Conservation (phyloP, 169 alveolate species). For the Plasmodium gaboni region DNA sequence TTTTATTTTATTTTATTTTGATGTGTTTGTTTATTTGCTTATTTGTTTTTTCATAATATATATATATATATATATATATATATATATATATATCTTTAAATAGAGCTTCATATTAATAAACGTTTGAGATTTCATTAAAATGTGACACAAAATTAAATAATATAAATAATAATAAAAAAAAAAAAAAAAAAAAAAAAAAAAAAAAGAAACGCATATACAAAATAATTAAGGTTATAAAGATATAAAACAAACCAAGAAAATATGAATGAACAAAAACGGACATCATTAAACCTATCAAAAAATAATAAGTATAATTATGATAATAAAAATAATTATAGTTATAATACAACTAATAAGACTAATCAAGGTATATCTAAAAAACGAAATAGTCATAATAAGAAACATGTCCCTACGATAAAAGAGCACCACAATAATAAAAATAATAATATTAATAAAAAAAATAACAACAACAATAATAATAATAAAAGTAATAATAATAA, state of each 20-base stretch:
- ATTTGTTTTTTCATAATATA: no score
- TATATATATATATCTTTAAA: no score
- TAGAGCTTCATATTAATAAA: no score
- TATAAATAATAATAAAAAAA: background rate
- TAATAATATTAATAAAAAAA: background rate
- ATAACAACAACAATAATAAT: background rate
- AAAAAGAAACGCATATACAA: background rate
- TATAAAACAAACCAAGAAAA: constrained; percentile 9
- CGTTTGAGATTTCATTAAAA: background rate
- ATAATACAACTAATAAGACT: no score
- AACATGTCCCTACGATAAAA: no score
- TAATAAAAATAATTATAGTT: no score
- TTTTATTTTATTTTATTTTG: no score
- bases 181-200: constrained; percentile 5
- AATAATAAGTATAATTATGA: background rate
- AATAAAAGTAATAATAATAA: background rate
- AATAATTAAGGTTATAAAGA: constrained; percentile 5
- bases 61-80: no score
- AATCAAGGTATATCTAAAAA: no score
- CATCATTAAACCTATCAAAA: constrained; percentile 24
- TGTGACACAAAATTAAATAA: background rate
- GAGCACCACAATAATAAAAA: background rate
- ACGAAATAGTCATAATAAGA: no score
- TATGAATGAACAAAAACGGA: constrained; percentile 31
- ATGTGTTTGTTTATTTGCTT: no score